These are phyloP conservation scores for Elongisporangium senticosum DNA, from an alignment of 352 stramenopile genomes.

Conservation along the genomic window DNA sequence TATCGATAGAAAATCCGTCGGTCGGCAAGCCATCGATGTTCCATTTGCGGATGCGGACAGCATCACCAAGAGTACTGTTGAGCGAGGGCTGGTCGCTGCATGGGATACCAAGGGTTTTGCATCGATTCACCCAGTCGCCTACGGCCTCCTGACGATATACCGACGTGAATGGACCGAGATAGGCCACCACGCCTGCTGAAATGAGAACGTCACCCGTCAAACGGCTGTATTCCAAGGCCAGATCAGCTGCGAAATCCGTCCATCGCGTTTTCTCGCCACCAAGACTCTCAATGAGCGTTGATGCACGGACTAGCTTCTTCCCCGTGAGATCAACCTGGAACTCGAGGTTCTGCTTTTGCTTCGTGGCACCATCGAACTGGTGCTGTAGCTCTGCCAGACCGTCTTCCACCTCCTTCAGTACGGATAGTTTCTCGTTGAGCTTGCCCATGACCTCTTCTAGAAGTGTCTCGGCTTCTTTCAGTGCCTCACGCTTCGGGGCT, in stretches of 20 bases:
- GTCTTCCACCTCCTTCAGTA: constrained; percentile 90
- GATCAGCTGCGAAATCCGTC: constrained; percentile 82
- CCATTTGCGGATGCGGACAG: constrained; percentile 91
- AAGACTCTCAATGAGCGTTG: constrained; percentile 90
- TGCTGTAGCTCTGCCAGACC: constrained; percentile 81
- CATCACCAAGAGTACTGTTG: constrained; percentile 85
- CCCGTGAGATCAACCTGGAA: constrained; percentile 90
- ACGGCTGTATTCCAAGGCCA: constrained; percentile 82
- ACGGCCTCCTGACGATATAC: constrained; percentile 78
- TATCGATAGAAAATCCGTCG: constrained; percentile 92
- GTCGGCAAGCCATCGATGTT: constrained; percentile 93
- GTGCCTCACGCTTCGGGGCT: constrained; percentile 87
- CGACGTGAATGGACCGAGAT: constrained; percentile 92
- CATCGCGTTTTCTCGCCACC: constrained; percentile 91
- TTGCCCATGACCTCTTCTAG: constrained; percentile 88
- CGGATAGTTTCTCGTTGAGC: constrained; percentile 87
- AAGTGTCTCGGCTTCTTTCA: constrained; percentile 75
- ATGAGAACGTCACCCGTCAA: constrained; percentile 92
- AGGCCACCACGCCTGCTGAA: constrained; percentile 89
- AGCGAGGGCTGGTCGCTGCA: constrained; percentile 85
- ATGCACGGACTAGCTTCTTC: constrained; percentile 90
- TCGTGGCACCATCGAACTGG: constrained; percentile 85
- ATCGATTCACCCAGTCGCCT: constrained; percentile 69
- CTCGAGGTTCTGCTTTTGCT: constrained; percentile 91
- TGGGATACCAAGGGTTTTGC: constrained; percentile 74